A percentile compares a stretch with the other conserved stretches of the same genome.
These are phyloP conservation scores for Xylaria sp. DNA, from an alignment of 2,329 filamentous ascomycete genomes.

Conservation along the genomic window DNA sequence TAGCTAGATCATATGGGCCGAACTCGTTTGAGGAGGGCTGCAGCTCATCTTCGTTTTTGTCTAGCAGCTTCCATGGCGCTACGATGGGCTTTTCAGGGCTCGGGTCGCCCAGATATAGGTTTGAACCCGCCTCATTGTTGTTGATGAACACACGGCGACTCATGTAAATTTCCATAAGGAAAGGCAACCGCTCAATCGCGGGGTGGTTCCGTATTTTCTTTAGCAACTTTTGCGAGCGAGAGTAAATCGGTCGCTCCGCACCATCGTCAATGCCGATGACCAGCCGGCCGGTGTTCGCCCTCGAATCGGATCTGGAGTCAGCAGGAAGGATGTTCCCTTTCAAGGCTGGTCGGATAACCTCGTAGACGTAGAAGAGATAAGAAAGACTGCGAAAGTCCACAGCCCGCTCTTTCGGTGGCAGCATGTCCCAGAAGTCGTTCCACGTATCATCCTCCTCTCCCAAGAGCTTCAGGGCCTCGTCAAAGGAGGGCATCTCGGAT, in stretches of 20 bases:
- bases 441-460: conserved; percentile 7
- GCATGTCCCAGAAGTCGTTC: conserved; percentile 12
- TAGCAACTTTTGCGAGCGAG: conserved; percentile 5
- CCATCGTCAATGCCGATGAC: conserved; percentile 6
- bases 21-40: not conserved
- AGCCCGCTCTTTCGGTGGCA: conserved; percentile 5
- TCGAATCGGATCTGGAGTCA: not conserved
- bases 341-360: conserved; percentile 4
- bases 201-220: conserved; percentile 6
- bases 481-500: conserved; percentile 4
- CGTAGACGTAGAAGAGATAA: conserved; percentile 11
- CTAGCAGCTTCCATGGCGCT: not conserved
- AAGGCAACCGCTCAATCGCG: not conserved
- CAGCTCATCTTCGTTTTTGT: not conserved
- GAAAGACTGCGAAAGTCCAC: conserved; percentile 4
- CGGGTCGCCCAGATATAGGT: conserved; percentile 7
- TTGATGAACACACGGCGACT: conserved; percentile 7
- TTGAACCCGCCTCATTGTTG: conserved; percentile 5
- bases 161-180: conserved; percentile 9
- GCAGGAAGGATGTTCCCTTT: not conserved
- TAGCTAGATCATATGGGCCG: conserved; percentile 7
- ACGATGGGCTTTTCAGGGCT: conserved; percentile 6
- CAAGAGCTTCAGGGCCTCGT: conserved; percentile 4
- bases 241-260: conserved; percentile 8
- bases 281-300: conserved; percentile 7